A percentile compares a stretch with the other conserved stretches of the same genome.
Evolutionary conservation across 106 monocot species (phyloP).

Genomic region (Dendrobium nobile): DNA sequence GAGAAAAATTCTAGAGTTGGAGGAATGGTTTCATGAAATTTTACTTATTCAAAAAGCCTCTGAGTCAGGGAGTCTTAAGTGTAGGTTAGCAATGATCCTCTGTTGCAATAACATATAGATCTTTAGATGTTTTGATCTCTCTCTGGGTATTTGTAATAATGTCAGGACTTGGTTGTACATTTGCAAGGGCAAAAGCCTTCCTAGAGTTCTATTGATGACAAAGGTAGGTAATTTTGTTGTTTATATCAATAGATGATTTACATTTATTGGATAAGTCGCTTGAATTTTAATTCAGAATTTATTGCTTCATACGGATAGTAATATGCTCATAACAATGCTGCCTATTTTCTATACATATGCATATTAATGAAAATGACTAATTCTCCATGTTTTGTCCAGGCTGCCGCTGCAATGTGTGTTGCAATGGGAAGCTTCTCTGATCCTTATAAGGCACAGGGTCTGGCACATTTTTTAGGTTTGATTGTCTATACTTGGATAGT

Average conservation of each 20-base stretch:
- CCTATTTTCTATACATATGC: neutral
- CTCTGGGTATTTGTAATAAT: neutral
- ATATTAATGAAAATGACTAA: neutral
- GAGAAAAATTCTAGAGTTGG: too few relatives aligned
- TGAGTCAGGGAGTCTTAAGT: neutral
- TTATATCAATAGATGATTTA: neutral
- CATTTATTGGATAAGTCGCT: neutral
- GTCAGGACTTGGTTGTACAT: neutral
- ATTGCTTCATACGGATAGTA: neutral
- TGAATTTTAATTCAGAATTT: neutral
- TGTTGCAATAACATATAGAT: neutral
- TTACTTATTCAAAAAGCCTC: neutral
- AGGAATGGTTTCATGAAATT: neutral
- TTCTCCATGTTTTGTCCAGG: conserved; percentile 26
- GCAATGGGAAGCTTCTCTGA: conserved; percentile 97
- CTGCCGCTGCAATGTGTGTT: conserved; percentile 93
- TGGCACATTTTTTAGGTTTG: conserved; percentile 77
- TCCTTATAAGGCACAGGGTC: conserved; percentile 64
- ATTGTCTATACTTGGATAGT: neutral
- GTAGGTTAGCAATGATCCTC: neutral
- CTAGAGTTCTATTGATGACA: neutral
- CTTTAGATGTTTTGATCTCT: neutral
- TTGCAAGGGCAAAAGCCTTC: neutral
- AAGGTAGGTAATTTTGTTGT: neutral
- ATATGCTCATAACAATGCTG: neutral